Evolutionary conservation across 2,329 filamentous ascomycete genomes (phyloP), one percentile per base, ranked within the genome.

Genomic region (Cladobotryum mycophilum): DNA sequence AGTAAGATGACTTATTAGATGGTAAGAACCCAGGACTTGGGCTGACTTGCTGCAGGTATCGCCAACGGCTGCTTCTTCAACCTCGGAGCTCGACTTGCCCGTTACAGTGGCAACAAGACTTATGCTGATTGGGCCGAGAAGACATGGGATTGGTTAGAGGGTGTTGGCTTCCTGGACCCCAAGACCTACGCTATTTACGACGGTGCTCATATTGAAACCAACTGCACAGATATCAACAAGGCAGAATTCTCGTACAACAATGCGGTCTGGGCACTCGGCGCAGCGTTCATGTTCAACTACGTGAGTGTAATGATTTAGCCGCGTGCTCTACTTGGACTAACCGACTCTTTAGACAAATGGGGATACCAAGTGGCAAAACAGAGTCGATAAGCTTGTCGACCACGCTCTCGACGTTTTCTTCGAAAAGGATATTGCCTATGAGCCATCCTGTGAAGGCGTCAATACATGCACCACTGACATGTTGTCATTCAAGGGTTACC

Each of bases 81-180:
- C 61, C 66, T 84, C 17, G 80, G 76, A n/a, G 80, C 87, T 14
- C 80, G 88, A 8, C 75, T 92, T 11, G 86, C 83, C 0, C 77
- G 82, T 9, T 90, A 88, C 67, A 88, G 84, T 0, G 72, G 71
- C 33, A 86, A 89, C 59, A 59, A 71, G 1, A 84, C 83, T 0
- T 89, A 88, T 58, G 70, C 74, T 2, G 71, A 82, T 5, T 84
- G 81, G 74, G 85, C 85, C 1, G 74, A 76, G 51, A 80, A 77
- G 60, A 75, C 76, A 1, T 89, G 78, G 70, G 72, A 87, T 40
- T 85, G 86, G 80, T 74, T 81, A 13, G 64, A 64, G 34, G 61
- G 61, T 3, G 69, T 84, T 2, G 76, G 77, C 3, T 77, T 84
- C 55, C 76, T 90, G 48, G 79, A 84, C 55, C 71, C 73, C 36